Percentiles rank a stretch among this genome's conserved stretches.
phyloP scores from a whole-genome alignment of 148 eudicot species.

The Silene conica region DNA sequence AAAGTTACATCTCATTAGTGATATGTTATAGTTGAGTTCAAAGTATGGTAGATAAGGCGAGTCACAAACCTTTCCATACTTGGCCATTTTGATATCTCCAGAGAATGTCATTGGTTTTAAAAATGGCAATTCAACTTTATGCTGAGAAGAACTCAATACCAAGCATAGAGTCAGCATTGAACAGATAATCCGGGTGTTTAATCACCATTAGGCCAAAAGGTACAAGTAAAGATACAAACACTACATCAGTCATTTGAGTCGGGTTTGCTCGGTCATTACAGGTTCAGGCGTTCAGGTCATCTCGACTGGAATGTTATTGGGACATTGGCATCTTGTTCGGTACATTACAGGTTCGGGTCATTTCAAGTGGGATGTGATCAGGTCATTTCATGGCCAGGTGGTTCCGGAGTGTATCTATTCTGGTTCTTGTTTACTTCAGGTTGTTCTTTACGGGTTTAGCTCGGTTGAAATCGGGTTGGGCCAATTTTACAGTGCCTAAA shows the following conservation, averaged over 20 bases:
- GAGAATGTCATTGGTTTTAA: slow-evolving; percentile 43
- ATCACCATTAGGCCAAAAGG: background rate
- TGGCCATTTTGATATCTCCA: slow-evolving; percentile 57
- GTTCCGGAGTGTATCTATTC: background rate
- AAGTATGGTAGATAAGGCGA: background rate
- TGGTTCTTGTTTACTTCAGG: background rate
- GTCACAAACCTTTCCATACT: slow-evolving; percentile 66
- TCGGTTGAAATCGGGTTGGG: background rate
- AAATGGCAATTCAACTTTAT: slow-evolving; percentile 51
- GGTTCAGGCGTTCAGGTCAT: background rate
- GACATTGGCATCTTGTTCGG: background rate
- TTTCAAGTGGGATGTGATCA: too few relatives aligned
- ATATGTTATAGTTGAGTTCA: background rate
- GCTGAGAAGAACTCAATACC: slow-evolving; percentile 34
- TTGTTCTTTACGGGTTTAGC: background rate
- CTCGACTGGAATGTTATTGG: background rate
- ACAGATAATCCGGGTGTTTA: background rate
- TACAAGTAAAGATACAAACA: background rate
- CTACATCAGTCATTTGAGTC: background rate
- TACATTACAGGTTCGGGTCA: too few relatives aligned
- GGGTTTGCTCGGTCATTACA: background rate
- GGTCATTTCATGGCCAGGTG: too few relatives aligned
- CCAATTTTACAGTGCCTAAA: too few relatives aligned
- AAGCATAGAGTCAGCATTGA: slow-evolving; percentile 11
- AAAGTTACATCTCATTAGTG: background rate